A percentile compares a stretch with the other conserved stretches of the same genome.
Evolutionary conservation across 129 eudicot genomes (phyloP).

Genomic region (Heracleum sosnowskyi): DNA sequence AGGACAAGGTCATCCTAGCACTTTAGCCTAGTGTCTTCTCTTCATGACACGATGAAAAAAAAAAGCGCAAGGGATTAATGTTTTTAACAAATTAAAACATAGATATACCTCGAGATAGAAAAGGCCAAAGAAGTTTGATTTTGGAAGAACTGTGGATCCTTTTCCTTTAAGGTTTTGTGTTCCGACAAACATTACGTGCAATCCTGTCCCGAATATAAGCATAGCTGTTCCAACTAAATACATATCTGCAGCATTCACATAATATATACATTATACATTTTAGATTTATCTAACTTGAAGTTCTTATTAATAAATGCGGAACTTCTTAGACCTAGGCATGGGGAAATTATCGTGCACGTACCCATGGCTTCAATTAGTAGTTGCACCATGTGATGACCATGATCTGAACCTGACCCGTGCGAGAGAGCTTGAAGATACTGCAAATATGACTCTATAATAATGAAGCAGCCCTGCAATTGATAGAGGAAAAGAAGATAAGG

Average conservation of each 20-base stretch:
- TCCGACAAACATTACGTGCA: slow-evolving; percentile 67
- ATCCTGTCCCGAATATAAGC: slow-evolving; percentile 66
- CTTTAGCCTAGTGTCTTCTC: neutral
- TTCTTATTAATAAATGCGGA: neutral
- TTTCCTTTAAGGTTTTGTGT: slow-evolving; percentile 24
- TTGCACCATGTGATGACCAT: slow-evolving; percentile 43
- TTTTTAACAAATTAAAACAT: neutral
- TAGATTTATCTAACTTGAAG: neutral
- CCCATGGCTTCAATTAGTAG: slow-evolving; percentile 63
- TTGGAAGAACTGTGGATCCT: slow-evolving; percentile 24
- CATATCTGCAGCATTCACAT: slow-evolving; percentile 40
- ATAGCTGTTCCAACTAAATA: slow-evolving; percentile 74
- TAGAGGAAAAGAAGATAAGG: neutral
- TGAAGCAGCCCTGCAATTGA: slow-evolving; percentile 46
- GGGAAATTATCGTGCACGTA: neutral
- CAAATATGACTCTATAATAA: slow-evolving; percentile 51
- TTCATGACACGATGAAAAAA: too few species aligned
- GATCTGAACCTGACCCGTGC: slow-evolving; percentile 29
- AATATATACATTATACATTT: neutral
- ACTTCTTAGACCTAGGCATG: too few species aligned
- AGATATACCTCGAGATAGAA: slow-evolving; percentile 39
- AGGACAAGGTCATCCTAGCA: too few species aligned
- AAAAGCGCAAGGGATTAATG: too few species aligned
- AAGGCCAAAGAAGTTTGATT: slow-evolving; percentile 40
- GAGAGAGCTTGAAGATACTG: slow-evolving; percentile 45